These are phyloP conservation scores for Begonia loranthoides DNA, from an alignment of 306 rosid genomes.

Conservation along the genomic window DNA sequence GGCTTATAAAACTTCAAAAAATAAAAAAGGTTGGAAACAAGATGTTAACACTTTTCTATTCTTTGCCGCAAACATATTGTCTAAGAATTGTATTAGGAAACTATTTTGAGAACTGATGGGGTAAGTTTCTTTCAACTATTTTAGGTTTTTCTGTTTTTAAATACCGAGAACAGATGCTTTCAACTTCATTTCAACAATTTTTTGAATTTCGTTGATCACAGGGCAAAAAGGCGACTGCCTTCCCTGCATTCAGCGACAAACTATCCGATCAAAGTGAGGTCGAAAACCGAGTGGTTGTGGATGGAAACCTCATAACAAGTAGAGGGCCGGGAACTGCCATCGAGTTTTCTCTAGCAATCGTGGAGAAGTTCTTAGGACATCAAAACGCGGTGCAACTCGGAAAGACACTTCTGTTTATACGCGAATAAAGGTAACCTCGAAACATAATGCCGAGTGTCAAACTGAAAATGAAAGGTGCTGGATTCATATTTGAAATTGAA, in stretches of 20 bases:
- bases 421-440: slow-evolving; percentile 11
- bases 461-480: background rate
- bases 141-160: no score
- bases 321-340: slow-evolving; percentile 80
- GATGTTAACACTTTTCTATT: no score
- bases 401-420: slow-evolving; percentile 30
- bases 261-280: slow-evolving; percentile 61
- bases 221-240: slow-evolving; percentile 77
- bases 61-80: background rate
- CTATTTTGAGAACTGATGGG: no score
- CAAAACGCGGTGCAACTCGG: slow-evolving; percentile 43
- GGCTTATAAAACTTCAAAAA: no score
- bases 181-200: no score
- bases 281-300: slow-evolving; percentile 71
- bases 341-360: slow-evolving; percentile 63
- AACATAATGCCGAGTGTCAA: no score
- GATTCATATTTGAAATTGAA: slow-evolving; percentile 10
- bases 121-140: no score
- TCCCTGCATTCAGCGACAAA: slow-evolving; percentile 57
- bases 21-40: no score
- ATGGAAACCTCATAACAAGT: slow-evolving; percentile 80
- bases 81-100: background rate
- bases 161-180: no score
- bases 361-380: slow-evolving; percentile 70
- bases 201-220: slow-evolving; percentile 11